phyloP scores from a whole-genome alignment of 2,329 filamentous ascomycete species.

The Sordariomycetes sp. region DNA sequence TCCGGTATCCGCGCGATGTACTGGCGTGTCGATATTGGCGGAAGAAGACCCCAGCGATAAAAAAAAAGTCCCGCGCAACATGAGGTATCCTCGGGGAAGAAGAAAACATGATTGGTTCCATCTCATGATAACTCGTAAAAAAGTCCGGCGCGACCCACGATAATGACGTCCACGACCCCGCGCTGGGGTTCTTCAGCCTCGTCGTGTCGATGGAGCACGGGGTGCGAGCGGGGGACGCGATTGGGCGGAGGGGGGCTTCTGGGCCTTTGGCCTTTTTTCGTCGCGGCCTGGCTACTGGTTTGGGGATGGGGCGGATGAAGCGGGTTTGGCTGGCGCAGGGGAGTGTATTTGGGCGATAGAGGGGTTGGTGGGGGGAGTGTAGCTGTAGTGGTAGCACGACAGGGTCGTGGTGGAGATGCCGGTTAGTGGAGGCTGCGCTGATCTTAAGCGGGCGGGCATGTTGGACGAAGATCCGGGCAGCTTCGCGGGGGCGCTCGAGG shows the following conservation, averaged over 20 bases:
- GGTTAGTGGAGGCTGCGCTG: not conserved
- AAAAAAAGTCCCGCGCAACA: no score
- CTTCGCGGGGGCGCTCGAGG: no score
- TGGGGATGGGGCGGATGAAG: not conserved
- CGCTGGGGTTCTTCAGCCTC: conserved; percentile 9
- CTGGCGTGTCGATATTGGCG: no score
- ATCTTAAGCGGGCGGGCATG: not conserved
- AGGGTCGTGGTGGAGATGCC: not conserved
- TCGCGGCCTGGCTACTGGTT: not conserved
- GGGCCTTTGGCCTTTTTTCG: not conserved
- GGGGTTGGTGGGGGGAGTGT: not conserved
- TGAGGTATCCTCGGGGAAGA: no score
- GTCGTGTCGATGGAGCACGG: conserved; percentile 11
- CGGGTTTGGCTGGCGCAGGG: not conserved
- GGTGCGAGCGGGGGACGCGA: conserved; percentile 8
- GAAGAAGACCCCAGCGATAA: no score
- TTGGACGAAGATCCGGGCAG: not conserved
- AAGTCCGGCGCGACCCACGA: no score
- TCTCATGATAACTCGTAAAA: no score
- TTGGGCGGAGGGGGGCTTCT: conserved; percentile 6
- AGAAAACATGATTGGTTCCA: no score
- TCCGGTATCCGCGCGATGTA: no score
- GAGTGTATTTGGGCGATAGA: not conserved
- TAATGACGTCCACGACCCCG: not conserved
- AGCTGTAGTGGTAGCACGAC: not conserved